Conservation (phyloP, 2,329 filamentous ascomycete genomes). For the Cylindrodendrum hubeiense region DNA sequence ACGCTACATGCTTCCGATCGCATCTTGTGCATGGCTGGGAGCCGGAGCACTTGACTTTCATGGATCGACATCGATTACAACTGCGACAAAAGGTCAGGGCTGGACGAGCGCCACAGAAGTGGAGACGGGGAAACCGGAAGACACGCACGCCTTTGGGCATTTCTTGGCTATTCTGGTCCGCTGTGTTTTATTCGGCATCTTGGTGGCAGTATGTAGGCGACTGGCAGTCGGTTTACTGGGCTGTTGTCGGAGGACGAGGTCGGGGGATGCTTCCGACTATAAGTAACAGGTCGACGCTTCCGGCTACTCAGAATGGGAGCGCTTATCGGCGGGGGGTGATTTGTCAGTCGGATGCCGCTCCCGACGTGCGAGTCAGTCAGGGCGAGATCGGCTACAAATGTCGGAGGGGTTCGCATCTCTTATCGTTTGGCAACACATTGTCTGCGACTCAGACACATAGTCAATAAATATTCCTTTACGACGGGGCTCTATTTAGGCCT, state of each 20-base stretch:
- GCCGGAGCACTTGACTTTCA: conserved; percentile 45
- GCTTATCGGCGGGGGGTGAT: conserved; percentile 1
- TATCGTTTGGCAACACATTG: too few species aligned
- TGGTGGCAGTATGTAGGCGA: background rate
- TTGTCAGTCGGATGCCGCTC: conserved; percentile 12
- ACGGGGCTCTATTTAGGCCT: too few species aligned
- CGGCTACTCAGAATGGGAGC: conserved; percentile 30
- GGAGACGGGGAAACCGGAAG: background rate
- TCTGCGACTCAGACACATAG: too few species aligned
- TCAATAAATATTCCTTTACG: too few species aligned
- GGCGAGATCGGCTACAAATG: too few species aligned
- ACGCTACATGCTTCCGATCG: conserved; percentile 39
- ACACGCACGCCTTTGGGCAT: conserved; percentile 40
- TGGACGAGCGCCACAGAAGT: background rate
- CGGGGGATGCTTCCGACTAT: conserved; percentile 41
- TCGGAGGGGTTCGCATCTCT: too few species aligned
- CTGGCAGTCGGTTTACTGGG: background rate
- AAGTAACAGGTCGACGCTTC: conserved; percentile 20
- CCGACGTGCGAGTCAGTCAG: background rate
- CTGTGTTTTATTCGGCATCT: conserved; percentile 30
- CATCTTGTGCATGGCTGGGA: conserved; percentile 41
- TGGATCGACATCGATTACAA: conserved; percentile 44
- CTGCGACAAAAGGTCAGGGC: conserved; percentile 7
- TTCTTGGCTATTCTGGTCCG: conserved; percentile 38
- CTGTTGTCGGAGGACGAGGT: conserved; percentile 17